phyloP scores from a whole-genome alignment of 495 filamentous ascomycete species.

The Geopyxis carbonaria region DNA sequence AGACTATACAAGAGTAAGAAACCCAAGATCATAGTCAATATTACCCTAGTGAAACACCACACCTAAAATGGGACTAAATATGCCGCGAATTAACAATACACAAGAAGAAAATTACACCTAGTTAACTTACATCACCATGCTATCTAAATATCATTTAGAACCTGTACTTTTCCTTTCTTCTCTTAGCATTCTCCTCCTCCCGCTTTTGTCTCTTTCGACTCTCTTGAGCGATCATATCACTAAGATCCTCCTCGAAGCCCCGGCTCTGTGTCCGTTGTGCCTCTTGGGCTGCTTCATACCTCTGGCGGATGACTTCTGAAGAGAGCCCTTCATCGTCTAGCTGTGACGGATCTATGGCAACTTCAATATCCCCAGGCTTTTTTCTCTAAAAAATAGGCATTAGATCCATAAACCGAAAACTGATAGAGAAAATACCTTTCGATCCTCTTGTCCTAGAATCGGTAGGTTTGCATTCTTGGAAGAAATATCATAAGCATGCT shows the following conservation, averaged over 20 bases:
- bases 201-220: conserved; percentile 72
- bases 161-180: conserved; percentile 26
- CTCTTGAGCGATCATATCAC: conserved; percentile 91
- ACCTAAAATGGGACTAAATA: no score
- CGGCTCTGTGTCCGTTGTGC: conserved; percentile 53
- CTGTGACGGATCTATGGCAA: conserved; percentile 69
- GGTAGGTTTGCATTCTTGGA: conserved; percentile 37
- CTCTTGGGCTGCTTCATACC: conserved; percentile 62
- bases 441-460: conserved; percentile 66
- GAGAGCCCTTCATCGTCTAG: conserved; percentile 49
- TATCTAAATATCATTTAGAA: no score
- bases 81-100: no score
- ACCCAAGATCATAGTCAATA: no score
- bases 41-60: no score
- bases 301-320: conserved; percentile 46
- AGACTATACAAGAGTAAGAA: no score
- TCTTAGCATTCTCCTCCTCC: conserved; percentile 50
- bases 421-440: conserved; percentile 27
- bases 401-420: neutral
- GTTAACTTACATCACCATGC: no score
- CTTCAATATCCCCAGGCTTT: conserved; percentile 88
- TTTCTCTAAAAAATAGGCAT: conserved; percentile 46
- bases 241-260: conserved; percentile 82
- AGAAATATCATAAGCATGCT: conserved; percentile 73
- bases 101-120: no score